Base-by-base conservation (phyloP, 805 yeast genomes). In the Candida silvicultrix region DNA sequence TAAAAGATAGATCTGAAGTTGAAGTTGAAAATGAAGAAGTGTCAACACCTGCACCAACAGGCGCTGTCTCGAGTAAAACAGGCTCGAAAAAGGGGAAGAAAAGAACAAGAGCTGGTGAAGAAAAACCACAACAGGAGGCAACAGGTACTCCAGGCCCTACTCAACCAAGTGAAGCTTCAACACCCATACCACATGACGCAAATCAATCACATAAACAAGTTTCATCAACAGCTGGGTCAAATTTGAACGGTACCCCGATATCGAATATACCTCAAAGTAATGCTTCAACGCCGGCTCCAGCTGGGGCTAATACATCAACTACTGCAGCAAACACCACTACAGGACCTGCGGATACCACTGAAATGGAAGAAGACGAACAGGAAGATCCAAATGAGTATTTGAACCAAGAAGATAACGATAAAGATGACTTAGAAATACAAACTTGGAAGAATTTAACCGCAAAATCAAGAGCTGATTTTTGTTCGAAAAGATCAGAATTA, bases 401-500 rank as follows among this genome's bases (percentile, higher is more conserved):
- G 49, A 68, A 70, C 22, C 76, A 72, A 18, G 75, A 75, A 22
- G 85, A 80, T 45, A 83, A 79, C 42, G 86, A 81, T 46, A 67
- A 59, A 38, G 77, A 77, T 46, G 96, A 87, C 58, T 73, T 85
- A 32, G 96, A 89, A 56, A 66, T 81, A 40, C 84, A 84, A 44
- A 79, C 87, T 1, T 90, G 97, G 97, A 83, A 85, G 54, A 77
- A 78, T n/a, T 65, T 83, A 36, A 89, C 94, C 0, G 85, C 96
- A 0, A 83, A 83, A 49, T 76, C 85, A 0, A 69, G 97, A 47
- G 88, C 92, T 15, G 82, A 84, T 44, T 76, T 86, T 49, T 83
- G 96, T 57, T 65, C 79, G 22, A 73, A 75, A 46, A 74, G 98
- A 53, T 73, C 86, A 0, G 77, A 74, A 2, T 65, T 89, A 41